phyloP scores from a whole-genome alignment of 2,329 filamentous ascomycete genomes.

The Macrophomina phaseolina region DNA sequence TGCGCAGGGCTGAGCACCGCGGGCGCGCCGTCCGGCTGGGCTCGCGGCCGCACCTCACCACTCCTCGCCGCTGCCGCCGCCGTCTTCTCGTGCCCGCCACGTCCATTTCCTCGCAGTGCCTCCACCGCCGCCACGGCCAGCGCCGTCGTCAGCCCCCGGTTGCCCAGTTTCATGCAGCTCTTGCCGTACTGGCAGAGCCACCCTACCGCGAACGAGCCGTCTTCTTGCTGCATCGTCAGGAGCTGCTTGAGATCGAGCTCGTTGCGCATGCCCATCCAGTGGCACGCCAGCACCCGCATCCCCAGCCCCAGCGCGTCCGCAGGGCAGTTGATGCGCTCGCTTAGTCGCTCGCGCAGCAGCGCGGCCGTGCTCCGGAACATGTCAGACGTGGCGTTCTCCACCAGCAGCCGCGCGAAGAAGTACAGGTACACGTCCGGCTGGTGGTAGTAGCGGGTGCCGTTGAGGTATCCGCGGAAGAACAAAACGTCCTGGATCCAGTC shows the following conservation, averaged over 20 bases:
- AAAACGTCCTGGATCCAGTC: slow-evolving; percentile 34
- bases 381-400: slow-evolving; percentile 31
- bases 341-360: slow-evolving; percentile 34
- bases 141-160: slow-evolving; percentile 33
- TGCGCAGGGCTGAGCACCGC: background rate
- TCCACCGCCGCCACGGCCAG: slow-evolving; percentile 35
- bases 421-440: slow-evolving; percentile 42
- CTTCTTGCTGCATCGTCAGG: slow-evolving; percentile 38
- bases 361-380: slow-evolving; percentile 33
- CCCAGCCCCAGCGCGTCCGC: slow-evolving; percentile 37
- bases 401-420: slow-evolving; percentile 37
- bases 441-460: slow-evolving; percentile 42
- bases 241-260: slow-evolving; percentile 32
- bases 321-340: slow-evolving; percentile 34
- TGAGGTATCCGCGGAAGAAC: slow-evolving; percentile 36
- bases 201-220: slow-evolving; percentile 44
- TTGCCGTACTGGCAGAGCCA: slow-evolving; percentile 35
- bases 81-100: background rate
- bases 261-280: slow-evolving; percentile 34
- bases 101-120: background rate
- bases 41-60: background rate
- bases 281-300: slow-evolving; percentile 39
- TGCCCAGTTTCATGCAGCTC: slow-evolving; percentile 33
- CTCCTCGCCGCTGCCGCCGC: background rate
- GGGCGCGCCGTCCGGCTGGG: background rate